Evolutionary conservation across 768 basidiomycete genomes (phyloP), one percentile per base, ranked within the genome.

Genomic region (Tephrocybe rancida): DNA sequence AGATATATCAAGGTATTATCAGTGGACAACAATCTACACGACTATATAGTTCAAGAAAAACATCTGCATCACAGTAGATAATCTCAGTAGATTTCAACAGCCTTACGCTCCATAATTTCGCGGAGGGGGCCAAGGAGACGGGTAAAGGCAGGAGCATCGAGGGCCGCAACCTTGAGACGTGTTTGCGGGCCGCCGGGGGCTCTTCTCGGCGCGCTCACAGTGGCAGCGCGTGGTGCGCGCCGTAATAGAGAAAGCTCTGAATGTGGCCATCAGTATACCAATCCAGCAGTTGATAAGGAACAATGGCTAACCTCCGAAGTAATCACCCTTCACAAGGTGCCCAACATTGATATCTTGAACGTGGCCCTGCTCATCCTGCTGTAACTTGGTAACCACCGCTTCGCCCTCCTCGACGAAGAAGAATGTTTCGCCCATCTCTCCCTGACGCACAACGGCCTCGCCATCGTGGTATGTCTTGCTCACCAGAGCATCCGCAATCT

Each of bases 371-470:
- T 83, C 85, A 34, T 69, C 74, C 53, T 77, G 75, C 53, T 86
- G 83, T 41, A 75, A 74, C 74, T 97, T 95, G 41, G 90, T 89
- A 0, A 92, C 95, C 44, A 85, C 76, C 1, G 96, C 96, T 60
- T 90, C 86, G 16, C 96, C 96, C 62, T 92, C 92, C 68, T 98
- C 97, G 27, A 99, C 86, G 57, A 99, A 95, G 79, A 94, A 99
- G 75, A 98, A 98, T 32, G 92, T 95, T 64, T 96, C 93, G 7
- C 97, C 96, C 73, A 92, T 86, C 59, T 99, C 97, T 50, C 96
- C 96, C 69, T 98, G 89, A 44, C 77, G 79, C 48, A 99, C 93
- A 25, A 99, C 92, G 3, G 86, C 82, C 62, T 94, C 87, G 18
- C 93, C 95, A 61, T 94, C 89, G 32, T 80, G 75, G 67, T 92